Conservation (phyloP, 345 rosid genomes). For the Pistacia atlantica region DNA sequence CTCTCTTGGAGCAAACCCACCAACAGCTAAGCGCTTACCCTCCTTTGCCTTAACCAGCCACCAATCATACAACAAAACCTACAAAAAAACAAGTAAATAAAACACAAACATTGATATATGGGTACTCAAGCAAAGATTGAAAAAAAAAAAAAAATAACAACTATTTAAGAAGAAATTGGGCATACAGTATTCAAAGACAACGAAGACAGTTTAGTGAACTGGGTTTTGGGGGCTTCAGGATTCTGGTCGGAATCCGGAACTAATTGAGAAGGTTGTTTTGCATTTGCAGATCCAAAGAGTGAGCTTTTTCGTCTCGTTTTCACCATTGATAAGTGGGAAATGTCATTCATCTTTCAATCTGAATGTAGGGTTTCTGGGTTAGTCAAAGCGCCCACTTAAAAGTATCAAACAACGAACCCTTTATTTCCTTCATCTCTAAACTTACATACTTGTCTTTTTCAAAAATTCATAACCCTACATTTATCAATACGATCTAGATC, state of each 20-base stretch:
- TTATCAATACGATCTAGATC: too few species aligned
- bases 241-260: background rate
- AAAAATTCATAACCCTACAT: too few species aligned
- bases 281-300: background rate
- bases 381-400: too few species aligned
- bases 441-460: too few species aligned
- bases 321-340: background rate
- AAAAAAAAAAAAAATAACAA: background rate
- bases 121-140: background rate
- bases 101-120: background rate
- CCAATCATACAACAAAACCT: constrained; percentile 43
- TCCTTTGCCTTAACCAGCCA: constrained; percentile 34
- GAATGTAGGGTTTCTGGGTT: too few species aligned
- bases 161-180: background rate
- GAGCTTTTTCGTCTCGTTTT: background rate
- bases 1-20: constrained; percentile 40
- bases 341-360: too few species aligned
- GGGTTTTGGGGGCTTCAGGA: background rate
- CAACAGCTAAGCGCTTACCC: constrained; percentile 34
- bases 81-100: background rate
- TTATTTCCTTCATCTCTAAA: too few species aligned
- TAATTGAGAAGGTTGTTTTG: background rate
- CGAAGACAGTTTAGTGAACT: constrained; percentile 3
- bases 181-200: constrained; percentile 4
- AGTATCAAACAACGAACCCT: too few species aligned